Percentiles rank a stretch among this genome's conserved stretches.
Conservation (phyloP, 495 filamentous ascomycete species). For the Neurospora pannonica region DNA sequence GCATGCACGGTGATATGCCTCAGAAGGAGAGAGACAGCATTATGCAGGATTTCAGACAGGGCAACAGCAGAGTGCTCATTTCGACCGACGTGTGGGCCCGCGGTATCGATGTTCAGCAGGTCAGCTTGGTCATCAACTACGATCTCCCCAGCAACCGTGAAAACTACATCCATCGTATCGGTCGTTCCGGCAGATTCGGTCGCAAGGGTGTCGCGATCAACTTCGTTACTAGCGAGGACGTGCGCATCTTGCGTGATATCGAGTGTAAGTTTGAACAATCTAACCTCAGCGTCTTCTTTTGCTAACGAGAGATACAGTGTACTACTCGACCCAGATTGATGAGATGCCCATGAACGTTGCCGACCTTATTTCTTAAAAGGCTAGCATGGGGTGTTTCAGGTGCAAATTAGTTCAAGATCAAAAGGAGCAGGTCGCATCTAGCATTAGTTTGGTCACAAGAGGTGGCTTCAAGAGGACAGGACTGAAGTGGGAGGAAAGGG, state of each 20-base stretch:
- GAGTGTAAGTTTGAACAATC: slow-evolving; percentile 42
- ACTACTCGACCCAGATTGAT: slow-evolving; percentile 74
- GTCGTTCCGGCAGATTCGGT: slow-evolving; percentile 97
- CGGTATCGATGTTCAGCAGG: slow-evolving; percentile 99
- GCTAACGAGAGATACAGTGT: slow-evolving; percentile 30
- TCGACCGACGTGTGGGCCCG: slow-evolving; percentile 94
- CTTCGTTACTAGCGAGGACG: slow-evolving; percentile 98
- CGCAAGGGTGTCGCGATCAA: slow-evolving; percentile 99
- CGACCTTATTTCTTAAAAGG: slow-evolving; percentile 46
- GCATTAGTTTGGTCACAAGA: not conserved
- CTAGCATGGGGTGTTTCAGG: not conserved
- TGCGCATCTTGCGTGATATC: slow-evolving; percentile 98
- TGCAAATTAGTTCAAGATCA: not conserved
- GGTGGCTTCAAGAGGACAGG: not conserved
- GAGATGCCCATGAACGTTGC: slow-evolving; percentile 86
- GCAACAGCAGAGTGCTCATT: slow-evolving; percentile 94
- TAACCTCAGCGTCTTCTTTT: not conserved
- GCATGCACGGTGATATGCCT: slow-evolving; percentile 99
- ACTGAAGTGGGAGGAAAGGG: not conserved
- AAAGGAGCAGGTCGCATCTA: not conserved
- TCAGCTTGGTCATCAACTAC: slow-evolving; percentile 99
- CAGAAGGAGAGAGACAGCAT: slow-evolving; percentile 95
- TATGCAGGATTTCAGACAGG: slow-evolving; percentile 99
- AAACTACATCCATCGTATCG: slow-evolving; percentile 99
- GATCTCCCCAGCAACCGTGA: slow-evolving; percentile 97